phyloP scores from a whole-genome alignment of 768 basidiomycete species.

The Kwoniella sp. region DNA sequence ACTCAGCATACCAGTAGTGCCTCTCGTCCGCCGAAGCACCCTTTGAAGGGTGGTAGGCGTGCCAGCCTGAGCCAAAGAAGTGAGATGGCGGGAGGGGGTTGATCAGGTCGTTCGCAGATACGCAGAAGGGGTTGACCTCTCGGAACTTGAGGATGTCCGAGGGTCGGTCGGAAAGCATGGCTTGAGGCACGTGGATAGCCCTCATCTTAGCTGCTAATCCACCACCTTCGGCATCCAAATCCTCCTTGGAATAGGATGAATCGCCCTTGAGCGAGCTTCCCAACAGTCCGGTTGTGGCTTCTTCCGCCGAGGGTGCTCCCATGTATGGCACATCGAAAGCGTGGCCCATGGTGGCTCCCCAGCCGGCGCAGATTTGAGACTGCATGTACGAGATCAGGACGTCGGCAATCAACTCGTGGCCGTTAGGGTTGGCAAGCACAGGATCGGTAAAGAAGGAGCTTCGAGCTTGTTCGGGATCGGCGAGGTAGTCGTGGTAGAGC shows the following conservation, averaged over 20 bases:
- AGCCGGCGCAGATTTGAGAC: constrained; percentile 81
- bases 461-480: constrained; percentile 66
- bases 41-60: constrained; percentile 69
- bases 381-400: constrained; percentile 86
- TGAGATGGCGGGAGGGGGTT: constrained; percentile 91
- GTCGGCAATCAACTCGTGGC: constrained; percentile 86
- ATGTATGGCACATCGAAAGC: constrained; percentile 67
- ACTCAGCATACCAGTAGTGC: constrained; percentile 89
- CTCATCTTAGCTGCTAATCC: constrained; percentile 56
- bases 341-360: constrained; percentile 71
- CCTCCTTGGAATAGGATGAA: constrained; percentile 27
- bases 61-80: constrained; percentile 93
- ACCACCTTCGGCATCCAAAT: constrained; percentile 36
- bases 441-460: constrained; percentile 78
- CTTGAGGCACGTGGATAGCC: constrained; percentile 67
- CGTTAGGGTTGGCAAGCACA: constrained; percentile 74
- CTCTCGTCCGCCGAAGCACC: constrained; percentile 60
- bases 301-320: constrained; percentile 57
- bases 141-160: constrained; percentile 64
- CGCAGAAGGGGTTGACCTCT: constrained; percentile 88
- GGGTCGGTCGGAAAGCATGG: constrained; percentile 67
- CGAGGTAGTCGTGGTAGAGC: constrained; percentile 80
- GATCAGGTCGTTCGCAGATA: constrained; percentile 92
- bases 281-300: constrained; percentile 3
- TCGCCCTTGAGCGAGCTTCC: constrained; percentile 18